phyloP scores from a whole-genome alignment of 495 filamentous ascomycete genomes.

The Aspergillus bridgeri region DNA sequence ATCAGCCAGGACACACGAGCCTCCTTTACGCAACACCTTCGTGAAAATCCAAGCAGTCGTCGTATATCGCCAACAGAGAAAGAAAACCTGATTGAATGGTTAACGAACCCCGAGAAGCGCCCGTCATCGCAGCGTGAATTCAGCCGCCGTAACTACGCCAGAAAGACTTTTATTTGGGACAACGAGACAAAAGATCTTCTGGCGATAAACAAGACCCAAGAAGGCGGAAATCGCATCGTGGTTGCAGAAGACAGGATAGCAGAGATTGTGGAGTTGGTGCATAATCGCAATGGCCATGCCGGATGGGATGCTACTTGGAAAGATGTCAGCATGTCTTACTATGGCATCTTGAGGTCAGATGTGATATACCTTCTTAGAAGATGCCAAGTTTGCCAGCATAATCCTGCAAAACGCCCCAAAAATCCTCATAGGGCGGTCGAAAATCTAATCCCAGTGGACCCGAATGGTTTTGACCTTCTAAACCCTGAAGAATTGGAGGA shows the following conservation, averaged over 20 bases:
- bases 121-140: constrained; percentile 1
- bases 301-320: constrained; percentile 17
- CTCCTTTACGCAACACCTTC: background rate
- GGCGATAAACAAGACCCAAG: constrained; percentile 1
- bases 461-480: constrained; percentile 2
- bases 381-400: constrained; percentile 12
- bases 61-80: background rate
- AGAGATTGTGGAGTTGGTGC: constrained; percentile 2
- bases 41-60: background rate
- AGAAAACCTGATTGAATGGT: constrained; percentile 2
- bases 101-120: constrained; percentile 2
- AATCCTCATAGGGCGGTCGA: constrained; percentile 2
- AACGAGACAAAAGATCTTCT: background rate
- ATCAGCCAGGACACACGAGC: constrained; percentile 1
- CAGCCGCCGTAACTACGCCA: constrained; percentile 2
- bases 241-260: background rate
- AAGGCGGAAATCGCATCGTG: background rate
- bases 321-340: constrained; percentile 14
- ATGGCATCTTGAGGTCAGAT: constrained; percentile 16
- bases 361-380: constrained; percentile 15
- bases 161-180: background rate
- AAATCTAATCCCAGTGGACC: background rate
- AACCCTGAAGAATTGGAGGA: constrained; percentile 2
- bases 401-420: constrained; percentile 15
- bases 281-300: constrained; percentile 13